Evolutionary conservation across 2,329 filamentous ascomycete species (phyloP).

Genomic region (Dactylella cylindrospora): DNA sequence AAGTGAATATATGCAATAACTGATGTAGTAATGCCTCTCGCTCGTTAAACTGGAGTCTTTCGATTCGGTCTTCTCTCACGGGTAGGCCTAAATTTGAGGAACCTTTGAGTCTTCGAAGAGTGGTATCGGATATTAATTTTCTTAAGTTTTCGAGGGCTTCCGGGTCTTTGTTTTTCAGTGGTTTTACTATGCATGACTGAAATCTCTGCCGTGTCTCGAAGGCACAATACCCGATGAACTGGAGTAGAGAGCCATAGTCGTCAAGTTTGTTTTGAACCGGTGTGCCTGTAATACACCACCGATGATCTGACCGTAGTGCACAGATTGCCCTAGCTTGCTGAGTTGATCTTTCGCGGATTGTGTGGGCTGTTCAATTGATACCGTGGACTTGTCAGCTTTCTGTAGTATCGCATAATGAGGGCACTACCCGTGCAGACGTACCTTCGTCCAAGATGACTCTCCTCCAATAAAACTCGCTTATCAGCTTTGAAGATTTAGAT

Average conservation of each 20-base stretch:
- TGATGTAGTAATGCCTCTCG: slow-evolving; percentile 16
- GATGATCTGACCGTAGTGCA: slow-evolving; percentile 45
- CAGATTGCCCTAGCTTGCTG: slow-evolving; percentile 49
- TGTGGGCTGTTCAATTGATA: slow-evolving; percentile 50
- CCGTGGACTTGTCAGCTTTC: background rate
- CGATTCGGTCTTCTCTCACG: slow-evolving; percentile 6
- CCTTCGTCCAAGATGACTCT: slow-evolving; percentile 54
- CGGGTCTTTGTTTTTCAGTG: slow-evolving; percentile 43
- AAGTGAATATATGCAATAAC: slow-evolving; percentile 3
- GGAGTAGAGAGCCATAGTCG: slow-evolving; percentile 52
- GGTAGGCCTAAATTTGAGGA: slow-evolving; percentile 23
- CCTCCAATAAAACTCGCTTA: slow-evolving; percentile 48
- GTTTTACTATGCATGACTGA: slow-evolving; percentile 46
- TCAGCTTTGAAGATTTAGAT: slow-evolving; percentile 8
- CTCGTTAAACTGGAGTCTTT: slow-evolving; percentile 30
- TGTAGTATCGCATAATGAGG: background rate
- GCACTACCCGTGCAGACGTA: slow-evolving; percentile 26
- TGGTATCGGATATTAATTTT: slow-evolving; percentile 49
- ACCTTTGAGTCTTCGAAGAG: slow-evolving; percentile 50
- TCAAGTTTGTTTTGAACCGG: slow-evolving; percentile 54
- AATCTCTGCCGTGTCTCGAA: slow-evolving; percentile 47
- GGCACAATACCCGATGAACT: slow-evolving; percentile 50
- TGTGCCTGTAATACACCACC: slow-evolving; percentile 55
- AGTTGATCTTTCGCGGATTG: slow-evolving; percentile 51
- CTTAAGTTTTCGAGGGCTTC: slow-evolving; percentile 45